Conservation (phyloP, 2,329 filamentous ascomycete genomes). For the Drechmeria coniospora region DNA sequence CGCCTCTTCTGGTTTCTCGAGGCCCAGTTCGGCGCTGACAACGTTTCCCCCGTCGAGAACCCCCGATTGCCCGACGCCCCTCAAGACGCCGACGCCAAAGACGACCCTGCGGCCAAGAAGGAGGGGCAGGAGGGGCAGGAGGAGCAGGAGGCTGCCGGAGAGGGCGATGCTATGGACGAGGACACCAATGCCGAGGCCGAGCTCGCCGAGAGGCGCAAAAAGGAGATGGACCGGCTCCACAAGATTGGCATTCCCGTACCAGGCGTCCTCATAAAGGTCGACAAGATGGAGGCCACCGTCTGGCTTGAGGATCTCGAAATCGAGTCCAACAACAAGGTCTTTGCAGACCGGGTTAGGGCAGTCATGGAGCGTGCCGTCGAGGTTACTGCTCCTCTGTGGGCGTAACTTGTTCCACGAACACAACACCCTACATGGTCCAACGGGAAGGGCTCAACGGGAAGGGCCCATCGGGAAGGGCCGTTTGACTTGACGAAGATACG, state of each 20-base stretch:
- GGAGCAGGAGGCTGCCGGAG: neutral
- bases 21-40: slow-evolving; percentile 80
- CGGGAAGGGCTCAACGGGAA: too few relatives aligned
- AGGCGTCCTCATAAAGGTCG: slow-evolving; percentile 71
- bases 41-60: slow-evolving; percentile 59
- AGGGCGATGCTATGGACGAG: slow-evolving; percentile 7
- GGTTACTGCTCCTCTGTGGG: slow-evolving; percentile 64
- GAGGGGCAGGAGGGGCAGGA: slow-evolving; percentile 1
- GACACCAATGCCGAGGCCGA: slow-evolving; percentile 26
- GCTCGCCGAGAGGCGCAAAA: slow-evolving; percentile 40
- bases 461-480: too few relatives aligned
- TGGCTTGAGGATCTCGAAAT: slow-evolving; percentile 90
- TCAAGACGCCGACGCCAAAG: neutral
- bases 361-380: slow-evolving; percentile 85
- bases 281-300: slow-evolving; percentile 73
- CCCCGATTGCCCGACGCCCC: slow-evolving; percentile 35
- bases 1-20: slow-evolving; percentile 93
- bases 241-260: slow-evolving; percentile 80
- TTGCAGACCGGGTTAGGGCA: slow-evolving; percentile 71
- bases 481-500: too few relatives aligned
- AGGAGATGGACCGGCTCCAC: slow-evolving; percentile 66
- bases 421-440: neutral
- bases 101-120: neutral
- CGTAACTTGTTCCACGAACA: slow-evolving; percentile 11
- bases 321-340: slow-evolving; percentile 63